Conservation (phyloP, 306 rosid genomes). For the Cucurbita maxima region DNA sequence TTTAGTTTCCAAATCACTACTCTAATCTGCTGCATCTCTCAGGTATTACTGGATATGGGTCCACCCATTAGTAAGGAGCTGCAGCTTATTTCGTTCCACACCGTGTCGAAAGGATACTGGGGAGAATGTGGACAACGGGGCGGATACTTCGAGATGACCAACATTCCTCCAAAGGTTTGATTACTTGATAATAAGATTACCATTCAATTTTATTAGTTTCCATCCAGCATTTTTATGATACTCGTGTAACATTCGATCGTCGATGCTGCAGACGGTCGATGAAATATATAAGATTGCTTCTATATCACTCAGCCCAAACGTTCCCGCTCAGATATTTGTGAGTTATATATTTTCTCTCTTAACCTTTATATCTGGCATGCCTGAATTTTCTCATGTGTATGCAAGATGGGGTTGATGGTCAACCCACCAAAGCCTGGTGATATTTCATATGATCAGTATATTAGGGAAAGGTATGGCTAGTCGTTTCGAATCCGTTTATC, state of each 20-base stretch:
- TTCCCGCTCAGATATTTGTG: constrained; percentile 98
- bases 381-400: constrained; percentile 5
- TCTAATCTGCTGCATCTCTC: constrained; percentile 4
- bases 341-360: not conserved
- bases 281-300: constrained; percentile 92
- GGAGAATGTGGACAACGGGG: constrained; percentile 99
- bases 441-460: constrained; percentile 70
- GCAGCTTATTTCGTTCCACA: constrained; percentile 83
- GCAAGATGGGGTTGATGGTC: constrained; percentile 97
- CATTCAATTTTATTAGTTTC: not conserved
- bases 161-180: constrained; percentile 83
- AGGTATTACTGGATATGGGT: constrained; percentile 88
- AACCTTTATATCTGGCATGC: not conserved
- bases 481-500: not conserved
- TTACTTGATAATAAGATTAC: not conserved
- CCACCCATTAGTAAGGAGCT: constrained; percentile 72
- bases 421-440: constrained; percentile 92
- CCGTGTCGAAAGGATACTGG: constrained; percentile 91
- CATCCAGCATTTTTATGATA: not conserved
- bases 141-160: constrained; percentile 97
- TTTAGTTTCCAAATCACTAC: constrained; percentile 4
- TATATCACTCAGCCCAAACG: constrained; percentile 87
- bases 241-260: not conserved
- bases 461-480: constrained; percentile 66
- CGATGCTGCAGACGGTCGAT: constrained; percentile 72